Evolutionary conservation across 352 stramenopile genomes (phyloP), one percentile per base, ranked within the genome.

Genomic region (Globisporangium cylindrosporum): DNA sequence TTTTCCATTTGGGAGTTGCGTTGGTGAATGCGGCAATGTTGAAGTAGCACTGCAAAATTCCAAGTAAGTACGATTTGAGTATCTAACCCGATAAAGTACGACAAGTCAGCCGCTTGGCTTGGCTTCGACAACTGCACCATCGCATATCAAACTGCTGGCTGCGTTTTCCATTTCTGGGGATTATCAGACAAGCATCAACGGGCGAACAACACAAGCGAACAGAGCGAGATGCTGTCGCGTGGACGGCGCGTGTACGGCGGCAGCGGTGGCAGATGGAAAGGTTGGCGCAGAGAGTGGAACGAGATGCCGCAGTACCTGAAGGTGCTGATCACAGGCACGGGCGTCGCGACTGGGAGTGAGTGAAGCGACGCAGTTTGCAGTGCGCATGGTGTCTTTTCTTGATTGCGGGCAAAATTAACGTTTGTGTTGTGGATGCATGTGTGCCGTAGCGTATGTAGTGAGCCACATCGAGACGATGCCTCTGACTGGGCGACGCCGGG

Each of bases 391-490:
- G 18, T n/a, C 14, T n/a, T 18, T 18, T 51, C 14, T 51, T 18
- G 12, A 6, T 51, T 51, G 43, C 22, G 43, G 43, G 8, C 2
- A 14, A 10, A 41, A 51, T n/a, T 32, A 32, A 32, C 29, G 29
- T 32, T 32, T 32, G 43, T n/a, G 43, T n/a, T 20, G 43, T 51
- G n/a, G 14, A 1, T 60, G 7, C 49, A 4, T 64, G 29, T 22
- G 46, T 9, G 4, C 34, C 12, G 3, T 10, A 81, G 73, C 76
- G 59, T 78, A 75, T n/a, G 51, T 82, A 10, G 67, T 53, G 25
- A 79, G 67, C 57, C 79, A 90, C 68, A 64, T 92, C 15, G 84
- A 92, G 70, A 88, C 78, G 14, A 86, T 92, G 77, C 77, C 80
- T 9, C 59, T 86, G 51, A 91, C 77, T 12, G 80, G 78, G 1